Base-by-base conservation (phyloP, 306 rosid species). In the Hylodesmum podocarpum region DNA sequence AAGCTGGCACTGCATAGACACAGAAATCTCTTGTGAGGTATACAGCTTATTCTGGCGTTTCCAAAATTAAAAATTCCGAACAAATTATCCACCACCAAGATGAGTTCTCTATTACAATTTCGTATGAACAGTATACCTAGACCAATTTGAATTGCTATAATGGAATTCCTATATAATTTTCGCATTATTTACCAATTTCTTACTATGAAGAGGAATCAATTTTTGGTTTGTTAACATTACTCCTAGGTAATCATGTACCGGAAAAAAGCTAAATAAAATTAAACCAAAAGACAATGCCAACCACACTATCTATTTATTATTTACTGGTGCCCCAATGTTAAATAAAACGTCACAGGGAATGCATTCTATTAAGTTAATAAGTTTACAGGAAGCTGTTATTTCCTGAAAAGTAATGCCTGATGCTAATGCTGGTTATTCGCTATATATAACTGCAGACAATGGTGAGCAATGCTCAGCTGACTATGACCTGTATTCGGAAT, bases 391-490 rank as follows among this genome's bases (percentile, higher is more conserved):
- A 63, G 68, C 16, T 55, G 15, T 29, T 49, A 55, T 36, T 54
- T 73, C 33, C 49, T 75, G 33, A 61, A 57, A 49, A n/a, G 62
- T 25, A 28, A 82, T 59, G 46, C 49, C 55, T 67, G 49, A 31
- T 70, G 59, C 74, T 80, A 53, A 76, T 70, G 74, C 27, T 78
- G 61, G 70, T 57, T 75, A 68, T 79, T 62, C 62, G 77, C 66
- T 72, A 58, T 13, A n/a, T n/a, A n/a, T 68, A 77, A 84, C 73
- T 89, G 97, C 98, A 95, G 98, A 77, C 91, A 78, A 92, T 89
- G 98, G 92, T 85, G 83, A 90, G 90, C 84, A 54, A 88, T 75
- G 88, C 76, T 64, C 91, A 89, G 87, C 66, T 90, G 96, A 95
- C 97, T 55, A 81, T 95, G 88, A 92, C 96, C 70, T 95, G 98